Evolutionary conservation across 2,329 filamentous ascomycete species (phyloP), one percentile per base, ranked within the genome.

Genomic region (Celoporthe dispersa): DNA sequence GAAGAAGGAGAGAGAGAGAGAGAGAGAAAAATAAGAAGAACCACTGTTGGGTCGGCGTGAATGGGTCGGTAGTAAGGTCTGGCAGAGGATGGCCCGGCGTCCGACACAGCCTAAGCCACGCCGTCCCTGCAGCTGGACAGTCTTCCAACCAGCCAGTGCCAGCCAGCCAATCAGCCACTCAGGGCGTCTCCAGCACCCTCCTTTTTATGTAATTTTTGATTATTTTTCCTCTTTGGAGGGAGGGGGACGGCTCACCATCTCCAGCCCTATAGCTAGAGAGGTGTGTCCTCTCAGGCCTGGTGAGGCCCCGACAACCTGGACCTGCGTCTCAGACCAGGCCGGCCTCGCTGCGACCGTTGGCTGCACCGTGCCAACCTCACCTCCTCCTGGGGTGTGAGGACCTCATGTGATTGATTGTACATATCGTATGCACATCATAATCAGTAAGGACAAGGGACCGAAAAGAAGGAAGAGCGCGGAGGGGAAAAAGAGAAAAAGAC

Each of bases 101-200:
- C 12, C 35, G n/a, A 63, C 60, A n/a, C 60, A 63, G 60, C 60
- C 60, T 41, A 63, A 63, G 37, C 60, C 60, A 35, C 63, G n/a
- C 28, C 39, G 61, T 64, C 25, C 61, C 61, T 48, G 61, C 61
- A 64, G 37, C 22, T 64, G 61, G 14, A 6, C 61, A 25, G 37
- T 44, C 3, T 44, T 2, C 51, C 51, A 55, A 16, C 51, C 48
- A 51, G 37, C 35, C 35, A 12, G 37, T 39, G 3, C 41, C 41
- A 19, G 41, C 41, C 41, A 22, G 5, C 16, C 19, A 11, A 22
- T 22, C 44, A n/a, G 22, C 7, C 44, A 48, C n/a, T n/a, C 39
- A 41, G 12, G n/a, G n/a, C n/a, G n/a, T n/a, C n/a, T n/a, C 44
- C 8, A 7, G 12, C 37, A 39, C 39, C 39, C 39, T 19, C 9